Percentiles rank a stretch among this genome's conserved stretches.
Conservation (phyloP, 2,329 filamentous ascomycete genomes). For the Pseudogymnoascus sp. region DNA sequence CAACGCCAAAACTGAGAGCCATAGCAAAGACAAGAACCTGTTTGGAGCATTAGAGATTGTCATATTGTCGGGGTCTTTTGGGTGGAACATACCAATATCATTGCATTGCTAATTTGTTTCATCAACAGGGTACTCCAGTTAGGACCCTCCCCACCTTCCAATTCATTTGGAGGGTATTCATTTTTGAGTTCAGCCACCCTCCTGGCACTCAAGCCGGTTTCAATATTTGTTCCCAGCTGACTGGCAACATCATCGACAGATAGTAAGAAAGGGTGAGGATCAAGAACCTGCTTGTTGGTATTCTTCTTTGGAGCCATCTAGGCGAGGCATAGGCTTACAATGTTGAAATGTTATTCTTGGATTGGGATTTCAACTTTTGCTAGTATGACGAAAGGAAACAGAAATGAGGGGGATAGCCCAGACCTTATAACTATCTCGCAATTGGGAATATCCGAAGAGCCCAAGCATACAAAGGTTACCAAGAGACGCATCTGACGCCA, state of each 20-base stretch:
- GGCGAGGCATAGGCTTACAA: slow-evolving; percentile 5
- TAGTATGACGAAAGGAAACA: slow-evolving; percentile 2
- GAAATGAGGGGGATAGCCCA: neutral
- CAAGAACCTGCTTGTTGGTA: neutral
- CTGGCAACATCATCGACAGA: slow-evolving; percentile 53
- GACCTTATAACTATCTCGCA: slow-evolving; percentile 3
- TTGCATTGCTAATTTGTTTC: slow-evolving; percentile 68
- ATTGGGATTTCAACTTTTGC: neutral
- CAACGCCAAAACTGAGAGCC: slow-evolving; percentile 39
- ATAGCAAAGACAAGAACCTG: slow-evolving; percentile 31
- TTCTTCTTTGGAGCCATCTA: slow-evolving; percentile 9
- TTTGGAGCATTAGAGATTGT: slow-evolving; percentile 37
- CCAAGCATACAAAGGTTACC: neutral
- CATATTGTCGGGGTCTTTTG: neutral
- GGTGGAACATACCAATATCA: slow-evolving; percentile 55
- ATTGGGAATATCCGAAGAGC: neutral
- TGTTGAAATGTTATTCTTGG: neutral
- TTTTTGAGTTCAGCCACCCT: slow-evolving; percentile 52
- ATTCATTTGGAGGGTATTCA: slow-evolving; percentile 59
- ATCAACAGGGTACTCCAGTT: slow-evolving; percentile 64
- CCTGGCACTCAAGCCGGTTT: slow-evolving; percentile 55
- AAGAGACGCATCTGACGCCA: slow-evolving; percentile 3
- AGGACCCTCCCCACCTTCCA: slow-evolving; percentile 60
- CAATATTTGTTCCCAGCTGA: slow-evolving; percentile 54
- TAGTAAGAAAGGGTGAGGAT: slow-evolving; percentile 53